These are phyloP conservation scores for Boehmeria nivea DNA, from an alignment of 306 rosid genomes.

Conservation along the genomic window DNA sequence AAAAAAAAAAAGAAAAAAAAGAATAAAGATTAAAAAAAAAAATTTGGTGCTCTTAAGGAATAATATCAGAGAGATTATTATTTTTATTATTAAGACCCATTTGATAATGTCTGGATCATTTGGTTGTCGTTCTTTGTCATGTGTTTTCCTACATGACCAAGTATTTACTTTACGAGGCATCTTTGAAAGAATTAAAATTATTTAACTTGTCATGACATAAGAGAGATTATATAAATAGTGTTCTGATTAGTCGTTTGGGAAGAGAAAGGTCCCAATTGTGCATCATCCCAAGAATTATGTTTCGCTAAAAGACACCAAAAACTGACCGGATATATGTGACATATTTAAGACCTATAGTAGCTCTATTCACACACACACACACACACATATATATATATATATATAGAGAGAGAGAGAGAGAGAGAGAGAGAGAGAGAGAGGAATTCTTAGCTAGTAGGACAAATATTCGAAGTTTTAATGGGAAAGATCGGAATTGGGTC, in stretches of 20 bases:
- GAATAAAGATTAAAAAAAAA: no score
- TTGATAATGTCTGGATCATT: slow-evolving; percentile 7
- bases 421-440: no score
- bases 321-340: slow-evolving; percentile 36
- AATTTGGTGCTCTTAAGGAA: no score
- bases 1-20: no score
- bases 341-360: slow-evolving; percentile 6
- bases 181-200: slow-evolving; percentile 23
- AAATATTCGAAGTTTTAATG: no score
- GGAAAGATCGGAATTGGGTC: no score
- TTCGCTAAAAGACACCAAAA: slow-evolving; percentile 30
- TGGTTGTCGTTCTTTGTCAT: background rate
- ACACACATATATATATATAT: no score
- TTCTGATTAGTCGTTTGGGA: slow-evolving; percentile 9
- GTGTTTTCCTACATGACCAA: slow-evolving; percentile 20
- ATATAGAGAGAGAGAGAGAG: no score
- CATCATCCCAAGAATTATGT: slow-evolving; percentile 21
- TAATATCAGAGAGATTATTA: no score
- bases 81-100: no score
- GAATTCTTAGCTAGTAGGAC: no score
- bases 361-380: background rate
- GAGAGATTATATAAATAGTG: no score
- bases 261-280: slow-evolving; percentile 18
- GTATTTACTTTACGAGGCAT: slow-evolving; percentile 37
- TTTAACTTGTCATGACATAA: slow-evolving; percentile 19